Conservation (phyloP, 2,329 filamentous ascomycete species). For the Colletotrichum musae region DNA sequence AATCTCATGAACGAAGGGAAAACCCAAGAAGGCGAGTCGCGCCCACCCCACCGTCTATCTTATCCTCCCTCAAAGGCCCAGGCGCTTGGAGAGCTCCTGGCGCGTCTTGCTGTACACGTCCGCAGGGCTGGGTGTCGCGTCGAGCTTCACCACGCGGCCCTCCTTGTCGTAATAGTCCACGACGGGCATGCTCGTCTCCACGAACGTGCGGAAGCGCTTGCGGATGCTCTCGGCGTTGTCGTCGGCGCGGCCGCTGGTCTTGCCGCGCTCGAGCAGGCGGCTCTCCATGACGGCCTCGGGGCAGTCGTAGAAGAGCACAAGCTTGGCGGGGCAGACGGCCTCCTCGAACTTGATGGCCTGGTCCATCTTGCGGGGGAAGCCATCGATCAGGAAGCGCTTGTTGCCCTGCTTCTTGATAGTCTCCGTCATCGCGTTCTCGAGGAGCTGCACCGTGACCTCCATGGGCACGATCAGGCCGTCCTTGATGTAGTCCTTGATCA, state of each 20-base stretch:
- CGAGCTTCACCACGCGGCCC: slow-evolving; percentile 84
- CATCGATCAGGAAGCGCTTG: slow-evolving; percentile 83
- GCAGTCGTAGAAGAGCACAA: slow-evolving; percentile 96
- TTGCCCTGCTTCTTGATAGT: slow-evolving; percentile 66
- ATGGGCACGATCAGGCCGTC: slow-evolving; percentile 98
- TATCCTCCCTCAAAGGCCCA: slow-evolving; percentile 52
- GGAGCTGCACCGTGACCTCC: slow-evolving; percentile 94
- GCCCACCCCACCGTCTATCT: neutral
- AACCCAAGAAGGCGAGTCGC: neutral
- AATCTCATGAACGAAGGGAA: neutral
- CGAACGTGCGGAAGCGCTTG: slow-evolving; percentile 95
- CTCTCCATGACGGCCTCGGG: slow-evolving; percentile 90
- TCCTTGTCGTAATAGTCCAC: slow-evolving; percentile 86
- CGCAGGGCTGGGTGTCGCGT: slow-evolving; percentile 78
- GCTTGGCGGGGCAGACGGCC: slow-evolving; percentile 84
- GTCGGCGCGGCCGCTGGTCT: slow-evolving; percentile 92
- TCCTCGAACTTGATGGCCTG: slow-evolving; percentile 96
- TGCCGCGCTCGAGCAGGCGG: slow-evolving; percentile 87
- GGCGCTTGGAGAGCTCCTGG: slow-evolving; percentile 62
- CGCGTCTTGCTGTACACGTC: slow-evolving; percentile 70
- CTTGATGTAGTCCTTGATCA: slow-evolving; percentile 95
- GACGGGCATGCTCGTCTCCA: slow-evolving; percentile 98
- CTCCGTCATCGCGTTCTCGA: slow-evolving; percentile 92
- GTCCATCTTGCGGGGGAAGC: slow-evolving; percentile 97
- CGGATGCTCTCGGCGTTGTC: slow-evolving; percentile 96